These are phyloP conservation scores for Aspergillus uvarum DNA, from an alignment of 2,329 filamentous ascomycete species.

Conservation along the genomic window DNA sequence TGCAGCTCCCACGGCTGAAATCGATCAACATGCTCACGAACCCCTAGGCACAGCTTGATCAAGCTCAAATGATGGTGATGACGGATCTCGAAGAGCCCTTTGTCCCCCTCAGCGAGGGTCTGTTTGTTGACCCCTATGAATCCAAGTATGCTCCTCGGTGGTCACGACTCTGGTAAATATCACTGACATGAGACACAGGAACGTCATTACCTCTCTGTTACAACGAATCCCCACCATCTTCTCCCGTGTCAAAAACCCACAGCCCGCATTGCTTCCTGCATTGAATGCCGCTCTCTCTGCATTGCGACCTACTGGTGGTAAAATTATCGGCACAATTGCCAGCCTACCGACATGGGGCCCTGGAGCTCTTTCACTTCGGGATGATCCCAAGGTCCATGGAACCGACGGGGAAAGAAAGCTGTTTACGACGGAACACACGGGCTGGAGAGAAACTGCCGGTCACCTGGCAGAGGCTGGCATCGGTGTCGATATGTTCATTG, in stretches of 20 bases:
- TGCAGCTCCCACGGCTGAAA: slow-evolving; percentile 6
- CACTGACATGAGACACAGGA: slow-evolving; percentile 43
- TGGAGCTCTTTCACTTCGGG: slow-evolving; percentile 77
- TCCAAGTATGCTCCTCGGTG: slow-evolving; percentile 59
- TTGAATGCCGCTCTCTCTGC: slow-evolving; percentile 82
- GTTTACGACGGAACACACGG: slow-evolving; percentile 83
- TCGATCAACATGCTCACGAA: slow-evolving; percentile 25
- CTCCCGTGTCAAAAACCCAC: slow-evolving; percentile 81
- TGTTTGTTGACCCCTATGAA: slow-evolving; percentile 93
- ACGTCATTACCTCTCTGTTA: slow-evolving; percentile 84
- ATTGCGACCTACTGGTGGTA: slow-evolving; percentile 82
- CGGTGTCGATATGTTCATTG: slow-evolving; percentile 92
- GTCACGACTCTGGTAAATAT: not conserved
- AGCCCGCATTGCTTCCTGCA: slow-evolving; percentile 81
- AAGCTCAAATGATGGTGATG: slow-evolving; percentile 98
- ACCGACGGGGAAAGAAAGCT: slow-evolving; percentile 91
- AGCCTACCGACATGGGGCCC: slow-evolving; percentile 91
- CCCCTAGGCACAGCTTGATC: slow-evolving; percentile 67
- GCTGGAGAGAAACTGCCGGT: slow-evolving; percentile 80
- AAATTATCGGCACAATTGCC: slow-evolving; percentile 82
- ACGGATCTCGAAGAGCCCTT: slow-evolving; percentile 96
- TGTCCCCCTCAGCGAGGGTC: slow-evolving; percentile 81
- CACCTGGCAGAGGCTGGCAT: slow-evolving; percentile 86
- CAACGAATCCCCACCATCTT: slow-evolving; percentile 82
- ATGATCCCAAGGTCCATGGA: slow-evolving; percentile 81